Evolutionary conservation across 2,329 filamentous ascomycete genomes (phyloP), one percentile per base, ranked within the genome.

Genomic region (Exophiala sp.): DNA sequence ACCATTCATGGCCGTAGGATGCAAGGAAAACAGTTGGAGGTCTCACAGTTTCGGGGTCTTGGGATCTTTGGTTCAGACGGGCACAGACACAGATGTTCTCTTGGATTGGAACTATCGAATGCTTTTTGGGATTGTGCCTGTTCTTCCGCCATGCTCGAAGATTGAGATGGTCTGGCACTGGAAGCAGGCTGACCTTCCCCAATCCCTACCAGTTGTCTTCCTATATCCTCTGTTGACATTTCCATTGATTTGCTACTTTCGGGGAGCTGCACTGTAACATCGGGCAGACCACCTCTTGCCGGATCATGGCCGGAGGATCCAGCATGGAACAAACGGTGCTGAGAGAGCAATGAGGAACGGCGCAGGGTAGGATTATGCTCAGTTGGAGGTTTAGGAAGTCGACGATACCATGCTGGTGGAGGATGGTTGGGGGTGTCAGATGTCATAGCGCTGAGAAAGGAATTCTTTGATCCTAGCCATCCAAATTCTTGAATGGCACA

Each of bases 41-140:
- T 76, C 83, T 72, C 72, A 87, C 85, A 83, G 75, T 88, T 88
- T 70, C 85, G 79, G 62, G 85, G 85, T 63, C 85, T 75, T 54
- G 85, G 85, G 57, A 88, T 86, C 69, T 87, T 88, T 20, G 84
- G 84, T 65, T 87, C 84, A 36, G 84, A 83, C 64, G 85, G 84
- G 69, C 85, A 88, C 63, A 88, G 78, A 71, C 85, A 88, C 59
- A 87, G 81, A 61, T 51, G 47, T 12, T 56, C 54, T 54, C 52
- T 38, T 18, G 56, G n/a, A 41, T 38, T 29, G 14, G 54, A 36
- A 38, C 21, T 18, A 34, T 21, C 39, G n/a, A n/a, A 20, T 42
- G 24, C 24, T n/a, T 16, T 38, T 36, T 50, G 29, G 10, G 39
- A n/a, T 39, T 50, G 36, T 29, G 47, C n/a, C n/a, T 29, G 42